Conservation (phyloP, 768 basidiomycete genomes). For the Kondoa subrosea region DNA sequence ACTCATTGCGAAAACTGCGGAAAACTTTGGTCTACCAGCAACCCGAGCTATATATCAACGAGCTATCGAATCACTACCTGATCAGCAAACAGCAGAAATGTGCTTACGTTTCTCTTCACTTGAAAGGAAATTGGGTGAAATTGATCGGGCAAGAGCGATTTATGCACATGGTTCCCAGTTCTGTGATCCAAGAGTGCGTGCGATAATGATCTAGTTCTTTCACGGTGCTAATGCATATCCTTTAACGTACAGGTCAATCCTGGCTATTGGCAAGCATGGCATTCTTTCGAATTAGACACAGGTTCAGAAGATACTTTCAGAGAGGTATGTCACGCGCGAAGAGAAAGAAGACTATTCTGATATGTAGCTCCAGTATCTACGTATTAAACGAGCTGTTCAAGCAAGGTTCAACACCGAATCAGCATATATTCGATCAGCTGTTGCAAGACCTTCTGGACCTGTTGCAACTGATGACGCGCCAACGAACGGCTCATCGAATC, state of each 20-base stretch:
- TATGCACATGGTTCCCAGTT: conserved; percentile 97
- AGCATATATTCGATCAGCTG: conserved; percentile 33
- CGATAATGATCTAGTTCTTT: neutral
- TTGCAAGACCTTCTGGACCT: conserved; percentile 21
- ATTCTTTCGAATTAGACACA: conserved; percentile 91
- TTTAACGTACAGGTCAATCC: conserved; percentile 44
- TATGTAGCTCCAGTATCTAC: neutral
- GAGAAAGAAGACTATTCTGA: too few species aligned
- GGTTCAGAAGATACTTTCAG: conserved; percentile 95
- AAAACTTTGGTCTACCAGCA: conserved; percentile 86
- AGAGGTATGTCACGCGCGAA: conserved; percentile 37
- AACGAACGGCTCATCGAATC: conserved; percentile 33
- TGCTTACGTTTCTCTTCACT: conserved; percentile 87
- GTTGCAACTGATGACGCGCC: conserved; percentile 59
- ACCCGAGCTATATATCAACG: conserved; percentile 92
- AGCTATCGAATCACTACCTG: conserved; percentile 80
- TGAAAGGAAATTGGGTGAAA: conserved; percentile 95
- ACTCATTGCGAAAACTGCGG: conserved; percentile 92
- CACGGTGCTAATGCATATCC: neutral
- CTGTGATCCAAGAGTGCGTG: conserved; percentile 26
- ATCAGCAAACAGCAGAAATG: conserved; percentile 91
- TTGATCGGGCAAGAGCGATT: conserved; percentile 87
- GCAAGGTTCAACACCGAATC: conserved; percentile 97
- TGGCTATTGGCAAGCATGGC: conserved; percentile 94
- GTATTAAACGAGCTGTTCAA: conserved; percentile 76